A percentile compares a stretch with the other conserved stretches of the same genome.
Evolutionary conservation across 257 asterid species (phyloP).

Genomic region (Ligustrum vulgare): DNA sequence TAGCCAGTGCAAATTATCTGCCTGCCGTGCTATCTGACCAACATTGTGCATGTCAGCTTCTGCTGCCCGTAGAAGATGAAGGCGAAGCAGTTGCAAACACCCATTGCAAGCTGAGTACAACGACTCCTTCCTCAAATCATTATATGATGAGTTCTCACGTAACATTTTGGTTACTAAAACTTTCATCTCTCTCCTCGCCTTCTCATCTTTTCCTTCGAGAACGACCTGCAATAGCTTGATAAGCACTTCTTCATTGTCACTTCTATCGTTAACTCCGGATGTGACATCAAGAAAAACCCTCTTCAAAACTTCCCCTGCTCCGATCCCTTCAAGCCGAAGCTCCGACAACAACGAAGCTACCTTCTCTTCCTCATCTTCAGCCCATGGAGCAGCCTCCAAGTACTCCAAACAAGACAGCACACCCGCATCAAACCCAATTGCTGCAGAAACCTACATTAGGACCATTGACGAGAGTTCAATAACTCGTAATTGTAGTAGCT

Average conservation of each 20-base stretch:
- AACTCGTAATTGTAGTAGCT: not conserved
- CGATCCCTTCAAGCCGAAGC: constrained; percentile 79
- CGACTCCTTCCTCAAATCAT: constrained; percentile 79
- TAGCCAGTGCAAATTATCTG: constrained; percentile 94
- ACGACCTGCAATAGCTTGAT: constrained; percentile 79
- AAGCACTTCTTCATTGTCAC: constrained; percentile 70
- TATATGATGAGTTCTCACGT: constrained; percentile 73
- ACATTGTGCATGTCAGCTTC: constrained; percentile 48
- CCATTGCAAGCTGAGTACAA: constrained; percentile 69
- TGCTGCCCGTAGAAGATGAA: constrained; percentile 52
- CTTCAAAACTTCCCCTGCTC: constrained; percentile 82
- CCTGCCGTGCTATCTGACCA: constrained; percentile 77
- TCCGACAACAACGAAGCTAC: constrained; percentile 81
- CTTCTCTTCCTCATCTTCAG: constrained; percentile 92
- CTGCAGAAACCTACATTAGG: constrained; percentile 76
- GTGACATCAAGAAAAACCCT: constrained; percentile 78
- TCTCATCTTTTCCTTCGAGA: constrained; percentile 96
- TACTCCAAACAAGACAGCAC: constrained; percentile 84
- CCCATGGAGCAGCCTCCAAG: constrained; percentile 98
- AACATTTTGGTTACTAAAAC: constrained; percentile 74
- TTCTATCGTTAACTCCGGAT: constrained; percentile 35
- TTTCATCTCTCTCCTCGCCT: constrained; percentile 96
- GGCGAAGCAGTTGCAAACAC: constrained; percentile 62
- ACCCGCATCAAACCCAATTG: constrained; percentile 93
- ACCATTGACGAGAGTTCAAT: not conserved